Conservation (phyloP, 805 yeast genomes). For the Wickerhamomyces alni region DNA sequence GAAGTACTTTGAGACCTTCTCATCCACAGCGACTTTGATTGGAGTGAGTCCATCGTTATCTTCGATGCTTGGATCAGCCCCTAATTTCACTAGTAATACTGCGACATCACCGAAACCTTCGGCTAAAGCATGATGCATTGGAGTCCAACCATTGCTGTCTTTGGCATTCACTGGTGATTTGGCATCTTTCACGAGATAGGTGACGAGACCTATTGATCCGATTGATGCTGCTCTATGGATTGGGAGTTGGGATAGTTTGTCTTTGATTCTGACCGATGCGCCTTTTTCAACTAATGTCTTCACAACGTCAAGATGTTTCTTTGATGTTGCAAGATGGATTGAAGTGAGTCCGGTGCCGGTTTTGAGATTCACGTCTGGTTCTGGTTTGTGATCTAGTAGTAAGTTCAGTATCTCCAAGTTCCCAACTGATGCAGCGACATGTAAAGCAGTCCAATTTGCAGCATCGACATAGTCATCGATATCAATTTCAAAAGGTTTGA, state of each 20-base stretch:
- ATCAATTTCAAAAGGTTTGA: slow-evolving; percentile 37
- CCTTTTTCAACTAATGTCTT: slow-evolving; percentile 44
- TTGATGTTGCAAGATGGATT: slow-evolving; percentile 72
- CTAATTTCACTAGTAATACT: slow-evolving; percentile 48
- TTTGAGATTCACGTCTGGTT: slow-evolving; percentile 53
- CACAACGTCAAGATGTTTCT: slow-evolving; percentile 51
- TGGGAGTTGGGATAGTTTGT: slow-evolving; percentile 58
- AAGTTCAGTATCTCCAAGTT: slow-evolving; percentile 43
- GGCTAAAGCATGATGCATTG: slow-evolving; percentile 84
- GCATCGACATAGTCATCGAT: slow-evolving; percentile 65
- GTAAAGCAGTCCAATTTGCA: slow-evolving; percentile 86
- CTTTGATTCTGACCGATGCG: slow-evolving; percentile 62
- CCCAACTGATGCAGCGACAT: slow-evolving; percentile 77
- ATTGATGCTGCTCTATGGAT: slow-evolving; percentile 79
- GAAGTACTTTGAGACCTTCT: slow-evolving; percentile 40
- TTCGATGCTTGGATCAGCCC: slow-evolving; percentile 52
- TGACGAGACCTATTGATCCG: slow-evolving; percentile 57
- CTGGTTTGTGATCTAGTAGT: slow-evolving; percentile 44
- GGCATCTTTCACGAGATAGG: slow-evolving; percentile 43
- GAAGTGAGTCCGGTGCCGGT: slow-evolving; percentile 71
- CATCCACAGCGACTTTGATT: slow-evolving; percentile 48
- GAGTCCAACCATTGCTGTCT: slow-evolving; percentile 76
- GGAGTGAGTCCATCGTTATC: slow-evolving; percentile 52
- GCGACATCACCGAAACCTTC: slow-evolving; percentile 86
- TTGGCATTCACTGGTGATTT: slow-evolving; percentile 61